Conservation (phyloP, 495 filamentous ascomycete genomes). For the Ramalina peruviana region DNA sequence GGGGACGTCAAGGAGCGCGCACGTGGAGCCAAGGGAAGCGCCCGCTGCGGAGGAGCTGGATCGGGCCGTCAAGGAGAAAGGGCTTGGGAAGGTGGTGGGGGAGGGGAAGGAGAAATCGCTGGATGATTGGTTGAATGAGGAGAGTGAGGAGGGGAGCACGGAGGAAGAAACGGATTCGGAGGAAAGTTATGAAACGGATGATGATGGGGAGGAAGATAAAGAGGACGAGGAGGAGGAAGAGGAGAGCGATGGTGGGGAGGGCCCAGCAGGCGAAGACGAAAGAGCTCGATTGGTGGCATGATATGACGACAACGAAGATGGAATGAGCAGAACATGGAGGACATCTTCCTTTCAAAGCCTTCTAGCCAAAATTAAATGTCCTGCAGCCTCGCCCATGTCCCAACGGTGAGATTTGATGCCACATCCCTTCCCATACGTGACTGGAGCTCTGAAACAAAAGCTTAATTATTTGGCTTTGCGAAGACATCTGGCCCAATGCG, state of each 20-base stretch:
- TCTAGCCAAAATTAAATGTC: too few relatives aligned
- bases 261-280: too few relatives aligned
- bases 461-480: too few relatives aligned
- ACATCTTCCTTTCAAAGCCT: too few relatives aligned
- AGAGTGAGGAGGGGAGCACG: constrained; percentile 31
- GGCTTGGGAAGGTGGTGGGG: constrained; percentile 19
- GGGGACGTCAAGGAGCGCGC: constrained; percentile 19
- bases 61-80: constrained; percentile 31
- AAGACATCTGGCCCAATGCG: too few relatives aligned
- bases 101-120: constrained; percentile 45
- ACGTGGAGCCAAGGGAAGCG: constrained; percentile 18
- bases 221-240: constrained; percentile 14
- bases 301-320: too few relatives aligned
- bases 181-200: constrained; percentile 36
- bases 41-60: constrained; percentile 57
- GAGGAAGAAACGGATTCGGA: constrained; percentile 36
- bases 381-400: too few relatives aligned
- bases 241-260: constrained; percentile 18
- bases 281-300: too few relatives aligned
- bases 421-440: too few relatives aligned
- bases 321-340: too few relatives aligned
- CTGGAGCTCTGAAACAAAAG: too few relatives aligned
- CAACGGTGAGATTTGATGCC: too few relatives aligned
- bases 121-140: constrained; percentile 80
- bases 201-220: constrained; percentile 25